Conservation (phyloP, 2,329 filamentous ascomycete genomes). For the Davidsoniella virescens region DNA sequence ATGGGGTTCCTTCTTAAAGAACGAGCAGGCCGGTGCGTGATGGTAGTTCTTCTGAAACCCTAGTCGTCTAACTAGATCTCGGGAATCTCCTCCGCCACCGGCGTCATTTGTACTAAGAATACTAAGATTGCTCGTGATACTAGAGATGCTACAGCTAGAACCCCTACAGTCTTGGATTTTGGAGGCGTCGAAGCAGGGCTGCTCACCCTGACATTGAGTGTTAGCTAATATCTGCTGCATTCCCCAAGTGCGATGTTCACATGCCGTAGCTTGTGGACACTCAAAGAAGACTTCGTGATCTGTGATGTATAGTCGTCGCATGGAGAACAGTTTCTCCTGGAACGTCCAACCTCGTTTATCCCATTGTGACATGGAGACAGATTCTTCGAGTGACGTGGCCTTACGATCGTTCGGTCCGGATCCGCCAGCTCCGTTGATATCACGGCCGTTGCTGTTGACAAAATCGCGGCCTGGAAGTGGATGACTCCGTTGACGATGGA, state of each 20-base stretch:
- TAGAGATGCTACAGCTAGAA: too few species aligned
- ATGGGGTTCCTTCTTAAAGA: slow-evolving; percentile 2
- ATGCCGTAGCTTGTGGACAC: slow-evolving; percentile 7
- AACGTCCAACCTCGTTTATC: slow-evolving; percentile 13
- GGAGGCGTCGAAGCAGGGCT: background rate
- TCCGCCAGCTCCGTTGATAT: too few species aligned
- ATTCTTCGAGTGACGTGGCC: background rate
- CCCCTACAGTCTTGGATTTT: too few species aligned
- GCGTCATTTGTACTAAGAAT: too few species aligned
- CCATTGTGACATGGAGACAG: slow-evolving; percentile 6
- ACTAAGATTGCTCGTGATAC: background rate
- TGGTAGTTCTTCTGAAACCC: background rate
- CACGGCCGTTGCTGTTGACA: too few species aligned
- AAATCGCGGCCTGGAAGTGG: background rate
- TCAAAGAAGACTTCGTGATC: slow-evolving; percentile 13
- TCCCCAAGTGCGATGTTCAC: slow-evolving; percentile 9
- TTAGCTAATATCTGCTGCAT: background rate
- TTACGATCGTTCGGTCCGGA: background rate
- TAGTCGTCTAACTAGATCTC: background rate
- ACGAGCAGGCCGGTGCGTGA: background rate
- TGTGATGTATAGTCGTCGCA: slow-evolving; percentile 12
- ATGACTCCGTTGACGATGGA: background rate
- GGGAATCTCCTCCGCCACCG: background rate
- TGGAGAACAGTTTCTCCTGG: slow-evolving; percentile 13
- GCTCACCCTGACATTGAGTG: background rate